Base-by-base conservation (phyloP, 495 filamentous ascomycete genomes). In the Aspergillus nidulans region DNA sequence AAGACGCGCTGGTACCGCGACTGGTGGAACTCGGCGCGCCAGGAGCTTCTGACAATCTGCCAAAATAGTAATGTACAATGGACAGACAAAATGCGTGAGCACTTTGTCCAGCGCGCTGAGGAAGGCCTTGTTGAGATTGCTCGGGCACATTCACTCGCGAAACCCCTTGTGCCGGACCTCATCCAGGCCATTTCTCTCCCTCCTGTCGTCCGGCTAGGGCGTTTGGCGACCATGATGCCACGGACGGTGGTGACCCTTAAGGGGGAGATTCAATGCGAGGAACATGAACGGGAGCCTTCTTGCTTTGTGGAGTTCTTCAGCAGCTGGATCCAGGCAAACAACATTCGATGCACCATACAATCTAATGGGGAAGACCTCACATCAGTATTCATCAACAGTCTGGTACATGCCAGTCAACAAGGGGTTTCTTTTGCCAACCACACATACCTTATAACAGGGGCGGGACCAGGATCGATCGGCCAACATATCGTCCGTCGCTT, bases 401-500 rank as follows among this genome's bases (percentile, higher is more conserved):
- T 52, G 18, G 21, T 39, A 4, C 42, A 43, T 18, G 45, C 50
- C 19, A 52, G 50, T 32, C 30, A 55, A 34, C 20, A 49, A 16
- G 28, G 28, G 6, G 39, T 46, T 19, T 47, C 57, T 1, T 61
- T 64, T 34, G 7, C 19, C 7, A 30, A 47, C n/a, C 42, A 57
- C 21, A 54, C 41, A 0, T 59, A 62, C 1, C 57, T 69, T 12
- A 26, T 69, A 12, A 69, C 61, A 19, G 67, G 67, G 1, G 63
- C 65, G 12, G 61, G 67, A 0, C n/a, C 16, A 6, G 46, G 39
- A 16, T 69, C 67, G 5, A 69, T 69, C 26, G 63, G 63, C 13
- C 50, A 52, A 0, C 54, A 57, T 10, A 50, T 69, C 15, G 16
- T 64, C 8, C 13, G 30, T 20, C 36, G 41, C 9, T 44, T 69